Percentiles rank a stretch among this genome's conserved stretches.
These are phyloP conservation scores for Camellia sinensis DNA, from an alignment of 148 eudicot genomes.

Conservation along the genomic window DNA sequence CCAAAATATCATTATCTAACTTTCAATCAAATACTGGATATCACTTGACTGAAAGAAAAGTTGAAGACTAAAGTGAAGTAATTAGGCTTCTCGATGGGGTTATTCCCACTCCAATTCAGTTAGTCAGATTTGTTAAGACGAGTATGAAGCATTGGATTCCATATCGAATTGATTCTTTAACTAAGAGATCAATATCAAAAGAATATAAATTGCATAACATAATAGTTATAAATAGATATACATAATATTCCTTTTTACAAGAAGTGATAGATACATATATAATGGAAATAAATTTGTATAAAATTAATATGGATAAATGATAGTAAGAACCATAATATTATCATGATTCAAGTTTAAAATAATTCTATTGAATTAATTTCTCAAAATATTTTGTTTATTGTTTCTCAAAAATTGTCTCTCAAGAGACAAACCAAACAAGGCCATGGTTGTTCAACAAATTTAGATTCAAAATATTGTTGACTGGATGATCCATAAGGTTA, in stretches of 20 bases:
- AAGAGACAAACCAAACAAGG: background rate
- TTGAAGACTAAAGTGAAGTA: background rate
- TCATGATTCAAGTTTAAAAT: background rate
- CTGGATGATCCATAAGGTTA: background rate
- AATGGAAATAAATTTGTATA: no score
- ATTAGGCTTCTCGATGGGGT: background rate
- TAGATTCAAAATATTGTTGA: background rate
- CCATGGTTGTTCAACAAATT: background rate
- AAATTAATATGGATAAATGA: background rate
- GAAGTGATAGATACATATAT: no score
- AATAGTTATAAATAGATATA: no score
- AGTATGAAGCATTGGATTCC: background rate
- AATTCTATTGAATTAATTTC: background rate
- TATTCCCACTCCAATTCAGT: no score
- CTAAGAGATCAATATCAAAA: no score
- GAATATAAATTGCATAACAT: no score
- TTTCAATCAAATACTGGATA: background rate
- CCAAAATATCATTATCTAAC: background rate
- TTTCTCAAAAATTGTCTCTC: background rate
- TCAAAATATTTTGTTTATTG: background rate
- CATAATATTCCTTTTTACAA: no score
- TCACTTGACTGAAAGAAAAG: background rate
- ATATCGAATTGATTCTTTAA: background rate
- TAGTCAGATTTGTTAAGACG: no score
- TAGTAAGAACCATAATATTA: background rate